A percentile compares a stretch with the other conserved stretches of the same genome.
phyloP scores from a whole-genome alignment of 768 basidiomycete genomes.

The Trametes gibbosa region DNA sequence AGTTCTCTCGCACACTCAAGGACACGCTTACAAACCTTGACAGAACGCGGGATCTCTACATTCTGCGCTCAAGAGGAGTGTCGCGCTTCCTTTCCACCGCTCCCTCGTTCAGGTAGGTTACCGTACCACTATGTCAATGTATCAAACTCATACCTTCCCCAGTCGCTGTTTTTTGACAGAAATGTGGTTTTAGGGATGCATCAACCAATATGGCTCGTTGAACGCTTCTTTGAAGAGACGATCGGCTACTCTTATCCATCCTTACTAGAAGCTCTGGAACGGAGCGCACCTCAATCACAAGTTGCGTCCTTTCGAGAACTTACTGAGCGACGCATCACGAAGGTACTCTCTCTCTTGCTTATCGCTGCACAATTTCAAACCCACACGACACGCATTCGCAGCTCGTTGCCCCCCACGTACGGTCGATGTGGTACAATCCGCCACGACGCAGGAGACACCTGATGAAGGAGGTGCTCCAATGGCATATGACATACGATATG shows the following conservation, averaged over 20 bases:
- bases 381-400: constrained; percentile 27
- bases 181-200: constrained; percentile 50
- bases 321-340: constrained; percentile 38
- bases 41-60: constrained; percentile 52
- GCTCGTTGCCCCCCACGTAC: constrained; percentile 58
- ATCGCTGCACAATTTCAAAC: not conserved
- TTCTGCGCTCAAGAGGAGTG: constrained; percentile 35
- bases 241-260: constrained; percentile 52
- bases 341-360: constrained; percentile 27
- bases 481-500: constrained; percentile 62
- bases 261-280: constrained; percentile 38
- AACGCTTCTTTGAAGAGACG: constrained; percentile 63
- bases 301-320: constrained; percentile 29
- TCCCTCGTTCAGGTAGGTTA: constrained; percentile 57
- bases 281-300: constrained; percentile 20
- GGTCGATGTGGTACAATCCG: constrained; percentile 66
- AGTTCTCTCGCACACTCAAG: not conserved
- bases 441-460: constrained; percentile 63
- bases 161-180: constrained; percentile 62
- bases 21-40: not conserved
- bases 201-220: constrained; percentile 52
- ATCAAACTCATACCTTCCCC: not conserved
- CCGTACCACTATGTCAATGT: constrained; percentile 3
- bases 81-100: constrained; percentile 54
- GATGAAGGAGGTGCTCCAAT: constrained; percentile 59